Percentiles rank a stretch among this genome's conserved stretches.
Evolutionary conservation across 1,284 basidiomycete species (phyloP).

Genomic region (Xerocomus nothofagi): DNA sequence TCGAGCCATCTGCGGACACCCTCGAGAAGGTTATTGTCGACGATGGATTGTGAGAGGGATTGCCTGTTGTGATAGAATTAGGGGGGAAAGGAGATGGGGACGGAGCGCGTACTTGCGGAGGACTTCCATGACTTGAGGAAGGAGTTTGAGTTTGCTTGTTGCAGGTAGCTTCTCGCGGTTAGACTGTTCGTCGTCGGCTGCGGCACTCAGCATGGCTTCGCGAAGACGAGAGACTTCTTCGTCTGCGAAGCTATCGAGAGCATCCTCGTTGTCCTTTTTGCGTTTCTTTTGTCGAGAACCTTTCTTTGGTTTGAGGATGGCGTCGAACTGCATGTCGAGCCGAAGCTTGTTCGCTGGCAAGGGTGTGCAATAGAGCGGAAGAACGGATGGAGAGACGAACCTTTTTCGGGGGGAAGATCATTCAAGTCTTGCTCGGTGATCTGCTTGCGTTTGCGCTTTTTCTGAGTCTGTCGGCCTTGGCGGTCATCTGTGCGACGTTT

Average conservation of each 20-base stretch:
- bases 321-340: constrained; percentile 76
- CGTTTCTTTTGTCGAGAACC: constrained; percentile 61
- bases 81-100: background rate
- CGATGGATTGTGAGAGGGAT: constrained; percentile 87
- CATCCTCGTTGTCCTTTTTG: constrained; percentile 77
- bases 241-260: constrained; percentile 86
- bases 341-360: constrained; percentile 59
- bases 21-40: constrained; percentile 93
- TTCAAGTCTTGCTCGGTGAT: constrained; percentile 60
- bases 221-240: constrained; percentile 86
- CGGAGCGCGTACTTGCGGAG: constrained; percentile 78
- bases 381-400: constrained; percentile 41
- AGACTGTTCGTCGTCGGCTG: constrained; percentile 80
- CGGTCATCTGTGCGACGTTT: constrained; percentile 26
- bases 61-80: constrained; percentile 48
- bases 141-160: constrained; percentile 79
- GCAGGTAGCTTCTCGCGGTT: constrained; percentile 87
- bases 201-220: constrained; percentile 85
- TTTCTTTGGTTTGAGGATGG: constrained; percentile 82
- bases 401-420: constrained; percentile 70
- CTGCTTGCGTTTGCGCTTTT: constrained; percentile 47
- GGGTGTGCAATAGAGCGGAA: background rate
- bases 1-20: constrained; percentile 93
- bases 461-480: constrained; percentile 42
- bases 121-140: constrained; percentile 90